Evolutionary conservation across 352 stramenopile genomes (phyloP), one percentile per base, ranked within the genome.

Genomic region (Pythium apleroticum): DNA sequence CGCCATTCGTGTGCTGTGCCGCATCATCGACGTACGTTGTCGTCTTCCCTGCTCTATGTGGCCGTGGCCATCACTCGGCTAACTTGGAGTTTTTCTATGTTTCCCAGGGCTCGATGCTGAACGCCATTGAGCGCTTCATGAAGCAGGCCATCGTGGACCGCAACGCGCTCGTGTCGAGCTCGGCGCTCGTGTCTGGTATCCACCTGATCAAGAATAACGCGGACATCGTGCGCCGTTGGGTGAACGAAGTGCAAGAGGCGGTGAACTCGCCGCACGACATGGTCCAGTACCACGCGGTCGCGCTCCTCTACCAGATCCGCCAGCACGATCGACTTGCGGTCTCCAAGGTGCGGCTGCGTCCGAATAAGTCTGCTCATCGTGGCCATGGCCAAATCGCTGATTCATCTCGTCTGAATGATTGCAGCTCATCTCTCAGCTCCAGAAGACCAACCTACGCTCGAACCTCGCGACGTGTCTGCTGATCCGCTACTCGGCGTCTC

Each of bases 111-210:
- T 96, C 85, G 8, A 96, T 97, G 80, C 73, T 98, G 48, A 89
- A 89, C 57, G 90, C 89, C 45, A 97, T 98, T 59, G 91, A 98
- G 73, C 85, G 95, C 24, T 99, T 99, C 82, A 96, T 99, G 62
- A 99, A 99, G 79, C 97, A 99, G 61, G 97, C 97, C 2, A 98
- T 99, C 62, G 97, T 99, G 48, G 97, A 99, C 79, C 97, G 93
- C 60, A 99, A 98, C 53, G 85, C 91, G 30, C 86, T 99, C 46
- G 97, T 99, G 15, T 85, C 96, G 7, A 98, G 93, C 74, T 98
- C 96, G 0, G 97, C 97, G 12, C 84, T 99, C 30, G 94, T 99
- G 28, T 98, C 95, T 27, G 96, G 96, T 37, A 93, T 97, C 37
- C 91, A 98, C 60, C 73, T 99, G 52, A 98, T 99, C 74, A 89